Evolutionary conservation across 2,329 filamentous ascomycete genomes (phyloP).

Genomic region (Thelonectria blattea): DNA sequence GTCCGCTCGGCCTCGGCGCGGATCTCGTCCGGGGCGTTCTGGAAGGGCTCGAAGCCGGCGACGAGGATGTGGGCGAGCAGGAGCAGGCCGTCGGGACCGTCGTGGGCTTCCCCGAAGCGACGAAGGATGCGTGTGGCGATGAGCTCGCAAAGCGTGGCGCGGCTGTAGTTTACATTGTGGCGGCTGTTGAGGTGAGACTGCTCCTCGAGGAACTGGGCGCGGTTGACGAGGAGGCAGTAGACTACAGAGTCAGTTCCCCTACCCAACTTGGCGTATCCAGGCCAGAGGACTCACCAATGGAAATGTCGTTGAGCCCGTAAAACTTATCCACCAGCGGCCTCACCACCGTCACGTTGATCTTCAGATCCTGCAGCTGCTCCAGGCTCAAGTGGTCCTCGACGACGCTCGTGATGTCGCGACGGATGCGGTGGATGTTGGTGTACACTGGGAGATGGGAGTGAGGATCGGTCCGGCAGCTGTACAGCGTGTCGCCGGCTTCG

Average conservation of each 20-base stretch:
- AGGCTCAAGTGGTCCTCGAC: constrained; percentile 70
- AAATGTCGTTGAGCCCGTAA: constrained; percentile 80
- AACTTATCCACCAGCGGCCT: constrained; percentile 84
- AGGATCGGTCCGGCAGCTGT: constrained; percentile 61
- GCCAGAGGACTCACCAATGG: constrained; percentile 61
- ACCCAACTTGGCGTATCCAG: too few species aligned
- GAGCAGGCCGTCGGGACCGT: constrained; percentile 72
- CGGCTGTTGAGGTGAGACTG: constrained; percentile 77
- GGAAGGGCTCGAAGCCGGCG: constrained; percentile 84
- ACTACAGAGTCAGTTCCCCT: too few species aligned
- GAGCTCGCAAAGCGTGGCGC: constrained; percentile 80
- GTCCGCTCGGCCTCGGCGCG: constrained; percentile 61
- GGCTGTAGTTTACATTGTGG: constrained; percentile 80
- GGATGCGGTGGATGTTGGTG: constrained; percentile 76
- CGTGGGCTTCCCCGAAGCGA: constrained; percentile 79
- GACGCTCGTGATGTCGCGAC: constrained; percentile 66
- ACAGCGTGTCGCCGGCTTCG: constrained; percentile 48
- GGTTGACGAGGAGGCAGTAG: constrained; percentile 83
- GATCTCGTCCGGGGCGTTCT: constrained; percentile 76
- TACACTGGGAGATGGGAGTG: constrained; percentile 74
- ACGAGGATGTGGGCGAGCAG: constrained; percentile 80
- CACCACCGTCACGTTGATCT: constrained; percentile 81
- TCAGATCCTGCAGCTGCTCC: constrained; percentile 79
- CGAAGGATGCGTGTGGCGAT: constrained; percentile 79
- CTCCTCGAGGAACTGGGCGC: constrained; percentile 79